Evolutionary conservation across 306 rosid species (phyloP), one percentile per base, ranked within the genome.

Genomic region (Rosa chinensis): DNA sequence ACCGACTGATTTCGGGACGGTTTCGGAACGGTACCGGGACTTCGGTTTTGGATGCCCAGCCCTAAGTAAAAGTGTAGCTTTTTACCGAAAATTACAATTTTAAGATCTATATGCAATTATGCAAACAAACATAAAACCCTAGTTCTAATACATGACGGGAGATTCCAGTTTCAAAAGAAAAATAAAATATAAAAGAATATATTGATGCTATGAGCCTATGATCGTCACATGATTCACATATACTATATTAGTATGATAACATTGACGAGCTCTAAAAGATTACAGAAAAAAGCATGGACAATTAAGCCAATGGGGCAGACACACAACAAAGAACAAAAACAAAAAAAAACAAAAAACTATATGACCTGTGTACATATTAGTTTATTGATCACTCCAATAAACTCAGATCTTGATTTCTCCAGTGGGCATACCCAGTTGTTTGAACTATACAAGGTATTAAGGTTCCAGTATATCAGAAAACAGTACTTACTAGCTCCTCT

Each of bases 321-420:
- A 81, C 76, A 68, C 53, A 72, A 74, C 81, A 81, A 64, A 20
- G 61, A 37, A 13, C 37, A 2, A 32, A 61, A 55, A 35, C 62
- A 32, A 69, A 25, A 25, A 25, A 25, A 25, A 25, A 25, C n/a
- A 69, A 78, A 70, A 77, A 76, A 80, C 35, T 80, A 79, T 63
- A 50, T 76, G 80, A 80, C 84, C 80, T 79, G 75, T 89, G 39
- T 85, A 81, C 83, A 88, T 76, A 70, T 80, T 86, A 87, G 79
- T 75, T 94, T 90, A 90, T 87, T 89, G 72, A 40, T 18, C 81
- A 78, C 84, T 81, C 67, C 87, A 76, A 82, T 70, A 72, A 76
- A 80, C 72, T 79, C 48, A 67, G 48, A 44, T 82, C 73, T 75
- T 71, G 81, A 79, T 48, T 80, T 78, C 75, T 49, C 32, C 25